These are phyloP conservation scores for Jatropha multifida DNA, from an alignment of 441 rosid genomes.

Conservation along the genomic window DNA sequence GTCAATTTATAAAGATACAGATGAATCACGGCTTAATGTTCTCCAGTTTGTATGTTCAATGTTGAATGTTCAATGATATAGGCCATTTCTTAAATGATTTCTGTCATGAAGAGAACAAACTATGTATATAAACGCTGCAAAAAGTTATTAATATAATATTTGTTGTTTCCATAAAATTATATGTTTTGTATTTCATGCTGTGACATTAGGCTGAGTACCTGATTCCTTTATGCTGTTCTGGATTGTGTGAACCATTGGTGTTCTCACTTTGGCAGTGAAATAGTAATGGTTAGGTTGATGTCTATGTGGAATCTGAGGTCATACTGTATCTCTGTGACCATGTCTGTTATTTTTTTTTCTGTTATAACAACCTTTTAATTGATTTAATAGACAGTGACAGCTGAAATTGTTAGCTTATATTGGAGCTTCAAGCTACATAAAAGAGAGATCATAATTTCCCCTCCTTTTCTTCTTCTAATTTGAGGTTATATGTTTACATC, in stretches of 20 bases:
- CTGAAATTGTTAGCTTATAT: neutral
- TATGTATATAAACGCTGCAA: neutral
- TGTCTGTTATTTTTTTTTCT: neutral
- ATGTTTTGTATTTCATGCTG: neutral
- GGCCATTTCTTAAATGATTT: conserved; percentile 8
- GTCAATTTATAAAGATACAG: neutral
- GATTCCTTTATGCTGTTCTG: neutral
- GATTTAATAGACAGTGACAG: neutral
- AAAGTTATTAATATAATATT: neutral
- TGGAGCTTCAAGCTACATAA: neutral
- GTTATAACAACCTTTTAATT: neutral
- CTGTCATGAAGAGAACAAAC: neutral
- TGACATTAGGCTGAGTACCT: neutral
- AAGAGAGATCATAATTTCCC: neutral
- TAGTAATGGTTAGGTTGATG: neutral
- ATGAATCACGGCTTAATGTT: neutral
- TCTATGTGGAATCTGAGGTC: neutral
- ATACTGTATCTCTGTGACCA: neutral
- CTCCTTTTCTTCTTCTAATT: neutral
- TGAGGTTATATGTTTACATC: conserved; percentile 13
- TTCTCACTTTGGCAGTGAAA: neutral
- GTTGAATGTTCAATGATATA: neutral
- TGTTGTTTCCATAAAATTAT: neutral
- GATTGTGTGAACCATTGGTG: neutral
- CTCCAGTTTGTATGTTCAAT: neutral